Evolutionary conservation across 164 flowering plant genomes (phyloP).

Genomic region (Chloranthus sessilifolius): DNA sequence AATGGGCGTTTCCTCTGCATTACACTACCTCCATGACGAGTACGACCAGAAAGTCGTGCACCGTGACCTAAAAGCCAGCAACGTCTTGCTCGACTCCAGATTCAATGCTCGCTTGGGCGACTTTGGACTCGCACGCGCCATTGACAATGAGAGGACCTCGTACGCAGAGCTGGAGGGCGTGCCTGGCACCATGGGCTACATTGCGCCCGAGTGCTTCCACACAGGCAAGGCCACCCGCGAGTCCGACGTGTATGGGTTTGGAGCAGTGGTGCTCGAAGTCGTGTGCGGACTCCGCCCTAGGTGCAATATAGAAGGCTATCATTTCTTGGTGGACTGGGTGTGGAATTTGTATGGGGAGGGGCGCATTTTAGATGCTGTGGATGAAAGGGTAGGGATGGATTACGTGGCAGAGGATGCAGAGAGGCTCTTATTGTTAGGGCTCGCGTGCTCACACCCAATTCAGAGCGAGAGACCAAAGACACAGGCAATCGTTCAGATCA

Average conservation of each 20-base stretch:
- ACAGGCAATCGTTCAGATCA: slow-evolving; percentile 41
- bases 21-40: slow-evolving; percentile 66
- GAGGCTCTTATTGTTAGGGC: slow-evolving; percentile 46
- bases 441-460: slow-evolving; percentile 68
- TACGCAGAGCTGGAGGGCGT: slow-evolving; percentile 27
- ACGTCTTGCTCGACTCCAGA: slow-evolving; percentile 19
- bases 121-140: slow-evolving; percentile 24
- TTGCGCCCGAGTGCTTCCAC: slow-evolving; percentile 72
- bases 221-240: slow-evolving; percentile 60
- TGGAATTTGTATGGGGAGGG: slow-evolving; percentile 67
- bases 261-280: slow-evolving; percentile 62
- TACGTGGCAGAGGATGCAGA: slow-evolving; percentile 43
- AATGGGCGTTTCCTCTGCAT: slow-evolving; percentile 56
- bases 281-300: slow-evolving; percentile 58
- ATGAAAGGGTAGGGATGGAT: slow-evolving; percentile 28
- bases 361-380: slow-evolving; percentile 44
- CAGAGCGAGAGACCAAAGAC: slow-evolving; percentile 54
- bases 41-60: slow-evolving; percentile 41
- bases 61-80: slow-evolving; percentile 22
- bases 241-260: slow-evolving; percentile 64
- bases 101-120: slow-evolving; percentile 25
- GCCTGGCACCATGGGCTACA: slow-evolving; percentile 59
- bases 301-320: slow-evolving; percentile 21
- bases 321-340: slow-evolving; percentile 54
- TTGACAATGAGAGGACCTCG: slow-evolving; percentile 19